Evolutionary conservation across 1,139 yeast species (phyloP), one percentile per base, ranked within the genome.

Genomic region (Pichia sp.): DNA sequence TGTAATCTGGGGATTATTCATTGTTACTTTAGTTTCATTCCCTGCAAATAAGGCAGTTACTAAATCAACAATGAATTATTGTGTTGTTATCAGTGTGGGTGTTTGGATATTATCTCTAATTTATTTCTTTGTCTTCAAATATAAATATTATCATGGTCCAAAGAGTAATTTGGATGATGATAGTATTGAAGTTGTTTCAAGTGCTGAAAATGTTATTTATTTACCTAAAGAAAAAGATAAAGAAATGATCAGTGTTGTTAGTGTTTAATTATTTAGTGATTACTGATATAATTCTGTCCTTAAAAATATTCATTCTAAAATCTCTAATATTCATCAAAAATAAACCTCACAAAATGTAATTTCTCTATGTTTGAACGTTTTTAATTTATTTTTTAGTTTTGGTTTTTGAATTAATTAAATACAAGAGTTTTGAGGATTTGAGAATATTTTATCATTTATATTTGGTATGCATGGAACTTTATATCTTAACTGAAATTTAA

Each of bases 11-110:
- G 31, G 31, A 4, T 30, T 30, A 5, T 30, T 30, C n/a, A 30
- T 30, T 29, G 28, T 26, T 9, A 9, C 9, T 9, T 26, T 26
- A 12, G 20, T 36, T 28, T 28, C 32, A 11, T 16, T 25, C 10
- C 31, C 30, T 12, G n/a, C 20, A 4, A 29, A 12, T 5, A 12
- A 29, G n/a, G 20, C 16, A 12, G 68, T 74, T 8, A 60, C 59
- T 28, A 63, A 63, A 37, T 55, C 60, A 2, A 64, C 73, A 6
- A 77, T 78, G 82, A 78, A 78, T 57, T 78, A 78, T 55, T 74
- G 80, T 3, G 68, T 71, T 50, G 82, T 76, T 7, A 74, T 78
- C 48, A 73, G 74, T 10, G 70, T 71, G 30, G 67, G 68, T 44
- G 71, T 68, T 52, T 73, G 66, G 72, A 53, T 72, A 16, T 56